phyloP scores from a whole-genome alignment of 2,329 filamentous ascomycete species.

The Aspergillus sp. region DNA sequence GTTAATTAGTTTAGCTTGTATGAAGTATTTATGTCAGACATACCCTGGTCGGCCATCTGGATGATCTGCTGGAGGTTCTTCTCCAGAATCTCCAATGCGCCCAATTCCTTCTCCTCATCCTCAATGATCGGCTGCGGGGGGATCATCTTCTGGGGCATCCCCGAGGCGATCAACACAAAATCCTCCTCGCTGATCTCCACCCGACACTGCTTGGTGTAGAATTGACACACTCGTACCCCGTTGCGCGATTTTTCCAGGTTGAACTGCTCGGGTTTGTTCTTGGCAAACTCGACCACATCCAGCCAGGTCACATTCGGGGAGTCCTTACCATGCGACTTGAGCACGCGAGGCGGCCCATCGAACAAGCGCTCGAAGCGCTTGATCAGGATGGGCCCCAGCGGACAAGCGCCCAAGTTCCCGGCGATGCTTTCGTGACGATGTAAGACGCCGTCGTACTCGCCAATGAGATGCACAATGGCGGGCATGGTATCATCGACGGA shows the following conservation, averaged over 20 bases:
- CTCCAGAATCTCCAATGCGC: slow-evolving; percentile 80
- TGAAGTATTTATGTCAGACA: slow-evolving; percentile 16
- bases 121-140: slow-evolving; percentile 79
- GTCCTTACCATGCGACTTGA: slow-evolving; percentile 63
- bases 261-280: slow-evolving; percentile 77
- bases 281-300: slow-evolving; percentile 82
- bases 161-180: slow-evolving; percentile 79
- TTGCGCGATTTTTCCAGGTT: slow-evolving; percentile 68
- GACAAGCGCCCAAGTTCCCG: slow-evolving; percentile 78
- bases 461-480: slow-evolving; percentile 70
- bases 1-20: slow-evolving; percentile 3
- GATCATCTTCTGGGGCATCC: slow-evolving; percentile 79
- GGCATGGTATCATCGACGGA: slow-evolving; percentile 70
- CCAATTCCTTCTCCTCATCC: slow-evolving; percentile 82
- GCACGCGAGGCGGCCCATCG: slow-evolving; percentile 72
- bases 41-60: slow-evolving; percentile 76
- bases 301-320: slow-evolving; percentile 72
- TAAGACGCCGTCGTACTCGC: slow-evolving; percentile 81
- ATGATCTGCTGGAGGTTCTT: slow-evolving; percentile 74
- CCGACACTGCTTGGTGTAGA: slow-evolving; percentile 76
- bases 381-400: slow-evolving; percentile 78
- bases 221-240: slow-evolving; percentile 73
- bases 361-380: slow-evolving; percentile 86
- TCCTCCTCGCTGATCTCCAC: slow-evolving; percentile 89
- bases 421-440: slow-evolving; percentile 85